Evolutionary conservation across 495 filamentous ascomycete genomes (phyloP).

Genomic region (Penicillium diatomitis): DNA sequence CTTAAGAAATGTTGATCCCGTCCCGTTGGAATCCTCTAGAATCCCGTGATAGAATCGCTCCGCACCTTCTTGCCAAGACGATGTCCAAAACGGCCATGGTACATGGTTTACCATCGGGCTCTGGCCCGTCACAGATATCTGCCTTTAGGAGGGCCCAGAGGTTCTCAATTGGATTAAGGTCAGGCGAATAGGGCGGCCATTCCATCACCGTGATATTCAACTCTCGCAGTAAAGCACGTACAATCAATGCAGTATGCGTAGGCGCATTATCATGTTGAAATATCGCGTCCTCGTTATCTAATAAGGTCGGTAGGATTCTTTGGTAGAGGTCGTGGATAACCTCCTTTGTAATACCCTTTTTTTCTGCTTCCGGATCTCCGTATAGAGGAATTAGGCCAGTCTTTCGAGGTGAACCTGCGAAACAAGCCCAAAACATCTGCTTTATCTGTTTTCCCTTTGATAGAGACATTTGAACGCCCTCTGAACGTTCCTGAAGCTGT

Average conservation of each 20-base stretch:
- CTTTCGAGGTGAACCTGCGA: background rate
- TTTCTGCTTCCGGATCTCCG: background rate
- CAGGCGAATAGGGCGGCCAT: slow-evolving; percentile 11
- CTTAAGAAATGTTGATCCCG: no score
- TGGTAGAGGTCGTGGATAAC: slow-evolving; percentile 4
- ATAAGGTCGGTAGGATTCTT: slow-evolving; percentile 4
- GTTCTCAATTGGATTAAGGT: slow-evolving; percentile 11
- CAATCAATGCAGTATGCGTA: background rate
- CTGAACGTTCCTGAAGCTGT: background rate
- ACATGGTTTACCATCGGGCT: no score
- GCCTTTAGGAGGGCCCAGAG: slow-evolving; percentile 6
- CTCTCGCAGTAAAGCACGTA: background rate
- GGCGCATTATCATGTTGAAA: slow-evolving; percentile 8
- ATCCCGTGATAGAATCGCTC: no score
- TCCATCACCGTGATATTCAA: slow-evolving; percentile 2
- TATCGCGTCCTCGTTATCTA: slow-evolving; percentile 1
- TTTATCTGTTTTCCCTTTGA: slow-evolving; percentile 2
- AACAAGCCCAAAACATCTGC: slow-evolving; percentile 8
- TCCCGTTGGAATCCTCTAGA: no score
- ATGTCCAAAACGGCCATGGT: no score
- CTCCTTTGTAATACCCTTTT: background rate
- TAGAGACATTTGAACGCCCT: background rate
- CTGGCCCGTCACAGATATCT: no score
- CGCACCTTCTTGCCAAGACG: no score
- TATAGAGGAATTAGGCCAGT: slow-evolving; percentile 5